Evolutionary conservation across 208 protist genomes (phyloP), one percentile per base, ranked within the genome.

Genomic region (Borovskyia barvae): DNA sequence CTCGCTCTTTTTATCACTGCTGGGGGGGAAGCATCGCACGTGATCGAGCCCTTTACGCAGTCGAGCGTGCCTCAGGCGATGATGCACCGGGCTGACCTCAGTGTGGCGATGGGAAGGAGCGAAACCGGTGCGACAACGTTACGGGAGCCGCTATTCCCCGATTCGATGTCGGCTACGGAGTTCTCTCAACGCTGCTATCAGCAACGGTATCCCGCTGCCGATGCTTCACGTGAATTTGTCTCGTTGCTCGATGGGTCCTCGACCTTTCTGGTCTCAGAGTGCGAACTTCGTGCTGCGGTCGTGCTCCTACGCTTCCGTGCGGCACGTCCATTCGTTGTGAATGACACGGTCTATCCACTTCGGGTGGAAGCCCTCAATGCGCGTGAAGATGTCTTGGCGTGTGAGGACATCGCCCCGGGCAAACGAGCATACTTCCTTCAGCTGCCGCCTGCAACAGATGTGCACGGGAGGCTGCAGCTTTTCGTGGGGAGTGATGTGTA

Each of bases 11-110:
- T 63, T 12, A 32, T 74, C 29, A 53, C 60, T 12, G 30, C 60
- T 2, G 53, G 41, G 9, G 28, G 60, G 37, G 26, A 61, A 28
- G 28, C 39, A 3, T 43, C 54, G 52, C 54, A 53, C 26, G 30
- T 63, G 6, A 33, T 74, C 2, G 60, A 39, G 5, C 67, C 60
- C 7, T 55, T 59, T 17, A 36, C 5, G n/a, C 46, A 63, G 17
- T 74, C 67, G 6, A 69, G 67, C 24, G 60, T 74, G 26, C 67
- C 67, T 22, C 51, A 74, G 53, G 36, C 53, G 29, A 57, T 74
- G 47, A 37, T 74, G 52, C 29, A 39, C 28, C 37, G 67, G 33
- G 20, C 37, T 14, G 67, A 63, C 52, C 19, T 72, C 33, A 50
- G 58, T 29, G 43, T 72, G 15, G 66, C 66, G 3, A 51, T 51